Evolutionary conservation across 495 filamentous ascomycete genomes (phyloP).

Genomic region (Emericellopsis terricola): DNA sequence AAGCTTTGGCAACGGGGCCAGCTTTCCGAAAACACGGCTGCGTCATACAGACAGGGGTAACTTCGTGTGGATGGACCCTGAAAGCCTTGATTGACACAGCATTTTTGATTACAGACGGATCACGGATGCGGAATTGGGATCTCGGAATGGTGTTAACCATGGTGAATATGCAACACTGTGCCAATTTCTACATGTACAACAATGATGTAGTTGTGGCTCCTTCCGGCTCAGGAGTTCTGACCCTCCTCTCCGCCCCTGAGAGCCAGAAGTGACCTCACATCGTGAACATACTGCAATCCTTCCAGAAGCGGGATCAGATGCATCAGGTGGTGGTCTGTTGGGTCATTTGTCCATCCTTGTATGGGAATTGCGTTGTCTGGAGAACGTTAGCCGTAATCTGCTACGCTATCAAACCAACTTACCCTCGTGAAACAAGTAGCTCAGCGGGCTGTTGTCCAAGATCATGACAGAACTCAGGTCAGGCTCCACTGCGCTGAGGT

Average conservation of each 20-base stretch:
- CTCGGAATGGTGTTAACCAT: too few relatives aligned
- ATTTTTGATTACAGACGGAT: too few relatives aligned
- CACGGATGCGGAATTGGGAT: too few relatives aligned
- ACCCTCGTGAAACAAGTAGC: constrained; percentile 99
- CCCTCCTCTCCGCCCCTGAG: constrained; percentile 59
- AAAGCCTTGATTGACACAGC: too few relatives aligned
- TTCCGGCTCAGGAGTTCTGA: too few relatives aligned
- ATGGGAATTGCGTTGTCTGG: constrained; percentile 88
- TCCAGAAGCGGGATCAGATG: constrained; percentile 89
- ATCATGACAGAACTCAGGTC: constrained; percentile 97
- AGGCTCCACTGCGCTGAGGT: constrained; percentile 86
- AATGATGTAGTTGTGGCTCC: too few relatives aligned
- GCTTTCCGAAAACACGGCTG: too few relatives aligned
- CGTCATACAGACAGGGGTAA: too few relatives aligned
- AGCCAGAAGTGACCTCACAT: constrained; percentile 77
- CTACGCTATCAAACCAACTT: constrained; percentile 7
- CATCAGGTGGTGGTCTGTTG: constrained; percentile 76
- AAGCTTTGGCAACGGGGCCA: too few relatives aligned
- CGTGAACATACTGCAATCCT: constrained; percentile 86
- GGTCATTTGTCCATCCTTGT: constrained; percentile 84
- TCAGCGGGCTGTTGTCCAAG: constrained; percentile 91
- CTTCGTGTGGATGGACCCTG: too few relatives aligned
- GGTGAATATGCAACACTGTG: too few relatives aligned
- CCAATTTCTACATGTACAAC: too few relatives aligned
- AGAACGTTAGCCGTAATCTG: not conserved